Evolutionary conservation across 768 basidiomycete genomes (phyloP), one percentile per base, ranked within the genome.

Genomic region (Suillus alpinus): DNA sequence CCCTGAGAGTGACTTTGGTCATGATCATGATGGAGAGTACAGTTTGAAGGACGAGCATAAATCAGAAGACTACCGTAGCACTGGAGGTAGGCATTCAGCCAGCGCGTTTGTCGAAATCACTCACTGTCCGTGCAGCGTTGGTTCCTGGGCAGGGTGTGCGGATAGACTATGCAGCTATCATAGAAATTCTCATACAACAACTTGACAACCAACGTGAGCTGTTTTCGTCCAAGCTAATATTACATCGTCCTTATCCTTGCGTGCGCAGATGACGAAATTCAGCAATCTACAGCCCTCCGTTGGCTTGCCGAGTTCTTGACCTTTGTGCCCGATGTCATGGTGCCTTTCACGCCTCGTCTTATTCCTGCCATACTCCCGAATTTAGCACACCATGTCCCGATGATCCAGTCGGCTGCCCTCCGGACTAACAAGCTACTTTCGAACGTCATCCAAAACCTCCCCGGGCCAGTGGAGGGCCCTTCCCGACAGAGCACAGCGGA

Each of bases 331-430:
- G 92, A 95, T 70, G 93, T 95, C 58, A 92, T 98, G 82, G 85
- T 98, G 31, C 91, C 92, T 2, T 97, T 97, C 69, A 94, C 94
- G 0, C 95, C 97, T 1, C 87, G 93, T 43, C 86, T 99, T 49
- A 89, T 99, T 47, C 89, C 92, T 9, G 92, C 93, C 9, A 91
- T 99, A 60, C 82, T 99, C 16, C 94, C 95, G 8, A 97, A 96
- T 68, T 87, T 99, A 52, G 95, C 96, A 0, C 94, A 96, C 65
- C 92, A 95, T 67, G 90, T 89, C 53, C 78, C 86, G 0, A 89
- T 89, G 81, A 98, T 98, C 62, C 92, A 95, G 68, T 81, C 86
- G 1, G 91, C 89, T 4, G 97, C 97, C 1, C 81, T 85, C 49
- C 85, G 88, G 37, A 94, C 94, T 41, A 98, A 98, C 71, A 89